Conservation (phyloP, 75 land plant species). For the Chamaecyparis obtusa region DNA sequence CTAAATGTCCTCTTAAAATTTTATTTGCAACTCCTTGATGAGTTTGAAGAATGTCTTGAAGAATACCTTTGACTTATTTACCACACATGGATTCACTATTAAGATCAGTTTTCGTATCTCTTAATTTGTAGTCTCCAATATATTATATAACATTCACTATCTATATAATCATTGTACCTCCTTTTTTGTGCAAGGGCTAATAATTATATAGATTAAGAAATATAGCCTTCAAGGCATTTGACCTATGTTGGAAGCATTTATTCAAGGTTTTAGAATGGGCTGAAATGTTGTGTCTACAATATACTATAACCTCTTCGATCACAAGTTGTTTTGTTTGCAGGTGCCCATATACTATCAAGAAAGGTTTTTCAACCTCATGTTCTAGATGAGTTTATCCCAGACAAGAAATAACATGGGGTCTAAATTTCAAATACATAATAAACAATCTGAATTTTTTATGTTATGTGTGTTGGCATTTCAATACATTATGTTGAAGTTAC, state of each 20-base stretch:
- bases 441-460: not conserved
- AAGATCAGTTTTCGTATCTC: too few species aligned
- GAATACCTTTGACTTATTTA: not conserved
- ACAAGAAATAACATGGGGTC: slow-evolving; percentile 87
- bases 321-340: slow-evolving; percentile 23
- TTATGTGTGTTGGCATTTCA: not conserved
- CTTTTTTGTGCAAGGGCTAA: too few species aligned
- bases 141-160: too few species aligned
- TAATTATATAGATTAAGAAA: too few species aligned
- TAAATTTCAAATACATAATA: not conserved
- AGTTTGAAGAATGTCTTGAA: not conserved
- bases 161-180: too few species aligned
- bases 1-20: too few species aligned
- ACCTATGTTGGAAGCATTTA: not conserved
- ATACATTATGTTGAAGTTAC: not conserved
- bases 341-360: slow-evolving; percentile 91
- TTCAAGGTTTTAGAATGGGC: not conserved
- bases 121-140: too few species aligned
- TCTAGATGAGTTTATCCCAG: slow-evolving; percentile 82
- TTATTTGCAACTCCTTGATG: too few species aligned
- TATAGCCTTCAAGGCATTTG: not conserved
- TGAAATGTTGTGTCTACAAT: not conserved
- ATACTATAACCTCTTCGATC: not conserved
- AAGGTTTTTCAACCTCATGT: slow-evolving; percentile 95
- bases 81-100: too few species aligned